A percentile compares a stretch with the other conserved stretches of the same genome.
Conservation (phyloP, 495 filamentous ascomycete genomes). For the Pyronema domesticum region DNA sequence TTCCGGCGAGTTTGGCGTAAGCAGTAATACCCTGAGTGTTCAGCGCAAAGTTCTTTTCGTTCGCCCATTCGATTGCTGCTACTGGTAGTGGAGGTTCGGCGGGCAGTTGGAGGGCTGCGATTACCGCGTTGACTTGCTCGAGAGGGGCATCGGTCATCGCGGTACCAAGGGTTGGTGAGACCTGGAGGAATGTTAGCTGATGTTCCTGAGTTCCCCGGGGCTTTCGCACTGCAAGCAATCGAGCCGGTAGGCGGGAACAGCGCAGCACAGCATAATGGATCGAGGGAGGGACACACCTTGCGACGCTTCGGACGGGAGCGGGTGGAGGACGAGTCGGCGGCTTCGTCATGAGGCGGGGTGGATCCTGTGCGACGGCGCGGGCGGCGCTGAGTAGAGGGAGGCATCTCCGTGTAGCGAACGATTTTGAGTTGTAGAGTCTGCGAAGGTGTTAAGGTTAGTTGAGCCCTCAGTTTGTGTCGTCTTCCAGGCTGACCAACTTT, state of each 20-base stretch:
- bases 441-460: too few species aligned
- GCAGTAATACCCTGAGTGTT: constrained; percentile 59
- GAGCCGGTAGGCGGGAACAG: too few species aligned
- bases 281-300: constrained; percentile 34
- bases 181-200: constrained; percentile 7
- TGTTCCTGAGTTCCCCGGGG: neutral
- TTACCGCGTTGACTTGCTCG: constrained; percentile 51
- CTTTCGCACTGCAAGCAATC: constrained; percentile 8
- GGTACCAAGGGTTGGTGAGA: constrained; percentile 13
- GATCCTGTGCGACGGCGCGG: constrained; percentile 21
- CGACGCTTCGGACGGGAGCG: constrained; percentile 57
- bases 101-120: constrained; percentile 45
- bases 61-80: constrained; percentile 56
- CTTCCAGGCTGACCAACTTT: too few species aligned
- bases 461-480: too few species aligned
- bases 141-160: constrained; percentile 23
- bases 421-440: neutral
- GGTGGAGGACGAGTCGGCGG: constrained; percentile 49
- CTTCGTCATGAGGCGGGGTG: constrained; percentile 30
- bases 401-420: constrained; percentile 4
- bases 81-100: constrained; percentile 30
- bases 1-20: constrained; percentile 82
- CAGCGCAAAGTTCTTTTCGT: constrained; percentile 49
- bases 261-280: too few species aligned
- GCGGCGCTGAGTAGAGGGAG: constrained; percentile 19